Evolutionary conservation across 441 rosid species (phyloP).

Genomic region (California macrophylla): DNA sequence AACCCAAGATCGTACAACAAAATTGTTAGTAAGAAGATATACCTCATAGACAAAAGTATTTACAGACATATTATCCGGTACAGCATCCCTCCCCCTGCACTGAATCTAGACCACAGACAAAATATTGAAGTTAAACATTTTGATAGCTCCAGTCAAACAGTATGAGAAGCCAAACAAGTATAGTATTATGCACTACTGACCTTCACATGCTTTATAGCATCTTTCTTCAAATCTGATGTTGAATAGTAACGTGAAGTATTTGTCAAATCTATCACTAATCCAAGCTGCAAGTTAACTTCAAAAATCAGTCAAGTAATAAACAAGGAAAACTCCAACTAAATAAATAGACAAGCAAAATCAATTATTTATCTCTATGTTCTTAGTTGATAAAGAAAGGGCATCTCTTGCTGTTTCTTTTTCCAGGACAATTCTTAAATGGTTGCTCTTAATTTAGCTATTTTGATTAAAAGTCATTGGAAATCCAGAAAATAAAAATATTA

Average conservation of each 20-base stretch:
- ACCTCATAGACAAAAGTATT: slow-evolving; percentile 88
- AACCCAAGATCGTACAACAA: neutral
- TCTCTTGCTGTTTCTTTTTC: neutral
- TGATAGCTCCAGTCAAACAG: slow-evolving; percentile 7
- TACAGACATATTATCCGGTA: slow-evolving; percentile 78
- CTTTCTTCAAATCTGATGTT: slow-evolving; percentile 67
- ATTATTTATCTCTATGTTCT: neutral
- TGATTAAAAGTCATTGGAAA: neutral
- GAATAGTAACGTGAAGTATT: slow-evolving; percentile 86
- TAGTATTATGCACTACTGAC: slow-evolving; percentile 26
- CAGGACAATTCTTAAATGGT: neutral
- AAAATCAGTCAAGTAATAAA: neutral
- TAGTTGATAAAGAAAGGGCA: neutral
- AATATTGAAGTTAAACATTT: slow-evolving; percentile 11
- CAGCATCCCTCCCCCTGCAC: slow-evolving; percentile 89
- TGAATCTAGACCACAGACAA: slow-evolving; percentile 47
- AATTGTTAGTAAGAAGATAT: slow-evolving; percentile 15
- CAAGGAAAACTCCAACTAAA: neutral
- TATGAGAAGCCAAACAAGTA: neutral
- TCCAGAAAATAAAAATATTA: neutral
- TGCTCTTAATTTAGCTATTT: neutral
- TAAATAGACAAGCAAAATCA: neutral
- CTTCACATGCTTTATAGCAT: slow-evolving; percentile 89
- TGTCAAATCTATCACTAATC: slow-evolving; percentile 94
- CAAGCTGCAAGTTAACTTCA: slow-evolving; percentile 50